Base-by-base conservation (phyloP, 495 filamentous ascomycete genomes). In the Neohortaea acidophila region DNA sequence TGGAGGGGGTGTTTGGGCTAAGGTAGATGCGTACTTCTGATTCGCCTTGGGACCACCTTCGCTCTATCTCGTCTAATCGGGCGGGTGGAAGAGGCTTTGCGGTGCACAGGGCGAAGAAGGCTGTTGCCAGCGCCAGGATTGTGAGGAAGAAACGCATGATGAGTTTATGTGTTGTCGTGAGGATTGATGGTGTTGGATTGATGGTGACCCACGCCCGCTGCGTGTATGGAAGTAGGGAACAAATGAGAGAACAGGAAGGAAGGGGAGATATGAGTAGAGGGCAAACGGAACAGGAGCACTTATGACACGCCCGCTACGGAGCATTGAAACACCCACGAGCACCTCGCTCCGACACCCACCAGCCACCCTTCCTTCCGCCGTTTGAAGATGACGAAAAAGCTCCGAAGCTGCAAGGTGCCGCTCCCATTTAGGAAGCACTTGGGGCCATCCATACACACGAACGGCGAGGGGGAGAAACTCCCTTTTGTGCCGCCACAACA, bases 21-120 rank as follows among this genome's bases (percentile, higher is more conserved):
- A 10, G 28, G 12, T 35, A n/a, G 18, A n/a, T 18, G 39, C 45
- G 34, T 48, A 48, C 45, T 35, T 48, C 45, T 38, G 45, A 43
- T 28, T 43, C 32, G 27, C 39, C 45, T 24, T 33, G 13, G 33
- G 27, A 33, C 45, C 39, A 48, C n/a, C 45, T 26, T 10, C 26
- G 21, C 31, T 48, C 32, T 17, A 48, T 39, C 8, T 43, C 39
- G 36, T 38, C 18, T 23, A 41, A 35, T 30, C 38, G 22, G 15
- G 25, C 12, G 17, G 43, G 43, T 17, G 44, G 39, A 5, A 43
- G 9, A 9, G 45, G 38, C 22, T 26, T 42, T 28, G 39, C 45
- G 13, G 27, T 11, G 36, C 13, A 14, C 1, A 34, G 12, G 9
- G 38, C 25, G 38, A 26, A 23, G 25, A 34, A 14, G 2, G 39